phyloP scores from a whole-genome alignment of 1,284 basidiomycete species.

The Leccinum fallax region DNA sequence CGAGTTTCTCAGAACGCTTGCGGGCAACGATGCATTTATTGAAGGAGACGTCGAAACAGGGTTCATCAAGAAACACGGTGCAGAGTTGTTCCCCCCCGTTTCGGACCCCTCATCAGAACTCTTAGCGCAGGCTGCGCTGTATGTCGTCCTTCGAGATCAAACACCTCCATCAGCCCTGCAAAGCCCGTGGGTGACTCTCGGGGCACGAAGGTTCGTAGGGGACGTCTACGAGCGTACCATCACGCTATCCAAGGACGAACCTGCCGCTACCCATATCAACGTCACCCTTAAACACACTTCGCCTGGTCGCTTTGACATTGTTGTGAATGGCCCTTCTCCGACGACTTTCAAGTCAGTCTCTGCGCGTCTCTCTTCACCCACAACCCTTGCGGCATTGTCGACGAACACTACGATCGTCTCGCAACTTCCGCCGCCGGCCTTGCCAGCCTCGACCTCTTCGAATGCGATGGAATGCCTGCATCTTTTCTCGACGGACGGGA shows the following conservation, averaged over 20 bases:
- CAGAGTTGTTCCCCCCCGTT: slow-evolving; percentile 72
- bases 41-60: slow-evolving; percentile 89
- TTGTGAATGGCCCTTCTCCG: slow-evolving; percentile 43
- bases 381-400: slow-evolving; percentile 50
- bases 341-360: slow-evolving; percentile 52
- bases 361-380: slow-evolving; percentile 54
- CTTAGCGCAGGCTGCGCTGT: slow-evolving; percentile 80
- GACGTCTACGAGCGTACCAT: slow-evolving; percentile 66
- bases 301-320: slow-evolving; percentile 55
- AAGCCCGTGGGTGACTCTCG: slow-evolving; percentile 67
- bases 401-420: slow-evolving; percentile 69
- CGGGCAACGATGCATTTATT: slow-evolving; percentile 77
- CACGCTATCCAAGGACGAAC: slow-evolving; percentile 56
- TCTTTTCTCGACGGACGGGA: slow-evolving; percentile 57
- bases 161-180: slow-evolving; percentile 29
- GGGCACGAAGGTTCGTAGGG: slow-evolving; percentile 75
- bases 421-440: slow-evolving; percentile 54
- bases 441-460: slow-evolving; percentile 52
- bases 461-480: slow-evolving; percentile 70
- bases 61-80: slow-evolving; percentile 87
- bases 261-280: slow-evolving; percentile 38
- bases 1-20: slow-evolving; percentile 82
- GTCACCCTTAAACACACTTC: slow-evolving; percentile 50
- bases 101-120: slow-evolving; percentile 59
- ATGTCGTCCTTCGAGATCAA: slow-evolving; percentile 68